phyloP scores from a whole-genome alignment of 1,139 yeast species.

The Pichia terricola region DNA sequence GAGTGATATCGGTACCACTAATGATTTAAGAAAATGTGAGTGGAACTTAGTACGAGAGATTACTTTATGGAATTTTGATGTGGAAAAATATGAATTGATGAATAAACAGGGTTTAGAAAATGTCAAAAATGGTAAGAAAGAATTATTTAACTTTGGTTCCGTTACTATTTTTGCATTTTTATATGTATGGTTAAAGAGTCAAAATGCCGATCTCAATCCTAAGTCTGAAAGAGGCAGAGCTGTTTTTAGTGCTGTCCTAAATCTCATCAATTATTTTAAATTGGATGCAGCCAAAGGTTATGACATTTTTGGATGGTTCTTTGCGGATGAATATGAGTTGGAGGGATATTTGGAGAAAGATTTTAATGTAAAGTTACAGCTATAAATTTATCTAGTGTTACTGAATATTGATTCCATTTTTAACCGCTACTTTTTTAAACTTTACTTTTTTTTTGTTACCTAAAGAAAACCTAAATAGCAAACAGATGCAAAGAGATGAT shows the following conservation, averaged over 20 bases:
- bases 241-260: constrained; percentile 14
- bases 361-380: constrained; percentile 5
- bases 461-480: no score
- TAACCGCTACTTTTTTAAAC: no score
- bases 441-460: no score
- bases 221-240: constrained; percentile 9
- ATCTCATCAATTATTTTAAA: constrained; percentile 16
- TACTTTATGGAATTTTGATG: constrained; percentile 10
- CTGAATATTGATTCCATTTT: no score
- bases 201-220: constrained; percentile 10
- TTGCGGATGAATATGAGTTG: constrained; percentile 20
- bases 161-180: constrained; percentile 15
- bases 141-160: constrained; percentile 15
- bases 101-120: constrained; percentile 7
- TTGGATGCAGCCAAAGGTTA: constrained; percentile 17
- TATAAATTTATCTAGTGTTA: not conserved
- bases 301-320: constrained; percentile 21
- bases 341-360: constrained; percentile 15
- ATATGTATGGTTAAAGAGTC: constrained; percentile 20
- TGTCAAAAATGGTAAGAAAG: constrained; percentile 1
- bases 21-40: constrained; percentile 6
- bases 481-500: no score
- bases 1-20: constrained; percentile 1
- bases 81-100: constrained; percentile 7
- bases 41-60: constrained; percentile 12